These are phyloP conservation scores for Sphaerobolus stellatus DNA, from an alignment of 1,284 basidiomycete species.

Conservation along the genomic window DNA sequence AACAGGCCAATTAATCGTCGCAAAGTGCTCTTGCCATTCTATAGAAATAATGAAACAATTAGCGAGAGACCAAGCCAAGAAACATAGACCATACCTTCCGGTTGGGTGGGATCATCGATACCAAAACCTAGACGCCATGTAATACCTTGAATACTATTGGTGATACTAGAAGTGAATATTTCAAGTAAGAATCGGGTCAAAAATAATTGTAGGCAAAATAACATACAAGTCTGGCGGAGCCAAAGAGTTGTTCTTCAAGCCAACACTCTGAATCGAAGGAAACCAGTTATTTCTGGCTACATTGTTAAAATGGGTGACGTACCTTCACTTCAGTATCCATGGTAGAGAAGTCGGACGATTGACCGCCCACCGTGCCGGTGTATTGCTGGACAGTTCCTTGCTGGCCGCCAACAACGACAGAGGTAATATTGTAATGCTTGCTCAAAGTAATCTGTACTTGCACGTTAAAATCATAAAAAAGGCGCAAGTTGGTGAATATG, in stretches of 20 bases:
- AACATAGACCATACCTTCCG: slow-evolving; percentile 45
- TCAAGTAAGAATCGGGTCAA: slow-evolving; percentile 13
- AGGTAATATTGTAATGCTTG: slow-evolving; percentile 56
- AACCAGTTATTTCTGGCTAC: background rate
- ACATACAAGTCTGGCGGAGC: slow-evolving; percentile 62
- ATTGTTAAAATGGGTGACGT: slow-evolving; percentile 10
- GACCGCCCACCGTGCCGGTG: slow-evolving; percentile 61
- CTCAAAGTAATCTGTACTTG: slow-evolving; percentile 54
- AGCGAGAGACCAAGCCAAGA: background rate
- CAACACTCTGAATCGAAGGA: slow-evolving; percentile 36
- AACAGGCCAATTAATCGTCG: slow-evolving; percentile 47
- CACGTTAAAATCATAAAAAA: slow-evolving; percentile 3
- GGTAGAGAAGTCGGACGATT: slow-evolving; percentile 52
- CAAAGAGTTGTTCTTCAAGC: slow-evolving; percentile 54
- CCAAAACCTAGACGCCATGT: slow-evolving; percentile 65
- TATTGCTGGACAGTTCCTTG: slow-evolving; percentile 51
- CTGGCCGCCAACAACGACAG: slow-evolving; percentile 56
- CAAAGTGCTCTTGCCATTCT: slow-evolving; percentile 63
- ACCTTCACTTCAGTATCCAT: slow-evolving; percentile 63
- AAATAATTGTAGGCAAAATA: slow-evolving; percentile 3
- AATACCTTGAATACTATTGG: slow-evolving; percentile 56
- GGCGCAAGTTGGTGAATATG: slow-evolving; percentile 14
- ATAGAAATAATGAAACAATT: slow-evolving; percentile 5
- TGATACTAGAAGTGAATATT: slow-evolving; percentile 36
- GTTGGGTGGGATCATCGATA: slow-evolving; percentile 47